These are phyloP conservation scores for Sordariomycetes sp. DNA, from an alignment of 2,329 filamentous ascomycete species.

Conservation along the genomic window DNA sequence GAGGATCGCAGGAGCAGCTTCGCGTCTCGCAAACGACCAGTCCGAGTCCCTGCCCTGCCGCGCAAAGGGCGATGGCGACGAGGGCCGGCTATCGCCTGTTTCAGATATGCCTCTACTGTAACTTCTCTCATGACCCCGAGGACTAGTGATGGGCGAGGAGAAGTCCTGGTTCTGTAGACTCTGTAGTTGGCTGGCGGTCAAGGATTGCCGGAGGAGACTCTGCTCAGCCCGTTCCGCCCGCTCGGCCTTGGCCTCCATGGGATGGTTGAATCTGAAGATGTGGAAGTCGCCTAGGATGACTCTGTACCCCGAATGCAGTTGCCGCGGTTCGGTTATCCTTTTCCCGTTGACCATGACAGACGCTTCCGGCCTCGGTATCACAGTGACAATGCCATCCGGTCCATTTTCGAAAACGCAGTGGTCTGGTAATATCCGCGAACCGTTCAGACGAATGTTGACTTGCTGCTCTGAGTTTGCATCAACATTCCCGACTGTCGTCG, in stretches of 20 bases:
- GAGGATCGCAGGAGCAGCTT: conserved; percentile 83
- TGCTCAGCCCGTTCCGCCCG: conserved; percentile 57
- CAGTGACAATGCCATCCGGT: conserved; percentile 78
- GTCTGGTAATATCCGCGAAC: conserved; percentile 80
- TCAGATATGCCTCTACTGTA: conserved; percentile 71
- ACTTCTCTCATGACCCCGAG: conserved; percentile 62
- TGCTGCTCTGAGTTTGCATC: conserved; percentile 63
- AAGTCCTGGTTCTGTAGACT: conserved; percentile 42
- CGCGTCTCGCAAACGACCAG: conserved; percentile 85
- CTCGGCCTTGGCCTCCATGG: conserved; percentile 88
- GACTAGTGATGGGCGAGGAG: conserved; percentile 42
- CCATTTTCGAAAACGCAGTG: conserved; percentile 89
- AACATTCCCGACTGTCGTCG: conserved; percentile 87
- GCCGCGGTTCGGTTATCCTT: conserved; percentile 72
- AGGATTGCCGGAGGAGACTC: conserved; percentile 75
- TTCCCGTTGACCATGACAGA: conserved; percentile 97
- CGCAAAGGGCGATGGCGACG: conserved; percentile 59
- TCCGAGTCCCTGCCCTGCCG: conserved; percentile 69
- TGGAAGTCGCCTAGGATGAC: conserved; percentile 97
- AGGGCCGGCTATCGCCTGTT: conserved; percentile 61
- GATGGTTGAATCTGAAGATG: conserved; percentile 97
- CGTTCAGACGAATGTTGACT: conserved; percentile 86
- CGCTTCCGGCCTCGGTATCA: conserved; percentile 80
- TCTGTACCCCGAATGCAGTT: conserved; percentile 81
- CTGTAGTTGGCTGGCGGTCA: conserved; percentile 48